Conservation (phyloP, 2,329 filamentous ascomycete genomes). For the Lasiodiplodia sp. region DNA sequence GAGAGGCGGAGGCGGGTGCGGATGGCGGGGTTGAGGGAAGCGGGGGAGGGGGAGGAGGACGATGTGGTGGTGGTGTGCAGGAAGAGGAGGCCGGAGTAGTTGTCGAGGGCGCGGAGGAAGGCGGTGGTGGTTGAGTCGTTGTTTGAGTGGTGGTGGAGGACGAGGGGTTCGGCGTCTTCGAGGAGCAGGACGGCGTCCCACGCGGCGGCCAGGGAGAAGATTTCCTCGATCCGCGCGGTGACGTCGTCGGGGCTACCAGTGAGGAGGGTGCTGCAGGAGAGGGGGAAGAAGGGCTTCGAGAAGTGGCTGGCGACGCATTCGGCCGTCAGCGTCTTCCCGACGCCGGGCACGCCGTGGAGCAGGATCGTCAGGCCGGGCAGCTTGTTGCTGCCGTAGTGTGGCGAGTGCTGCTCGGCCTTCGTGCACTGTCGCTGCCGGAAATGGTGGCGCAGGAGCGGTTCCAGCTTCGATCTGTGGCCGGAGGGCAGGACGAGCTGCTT, state of each 20-base stretch:
- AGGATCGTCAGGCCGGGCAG: background rate
- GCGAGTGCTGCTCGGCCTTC: background rate
- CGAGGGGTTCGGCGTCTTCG: background rate
- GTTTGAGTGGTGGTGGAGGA: background rate
- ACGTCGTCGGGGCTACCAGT: background rate
- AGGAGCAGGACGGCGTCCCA: background rate
- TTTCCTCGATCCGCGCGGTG: background rate
- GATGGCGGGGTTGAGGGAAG: background rate
- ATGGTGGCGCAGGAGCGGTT: background rate
- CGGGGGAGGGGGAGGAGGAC: too few relatives aligned
- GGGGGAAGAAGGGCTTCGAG: background rate
- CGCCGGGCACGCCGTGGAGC: slow-evolving; percentile 7
- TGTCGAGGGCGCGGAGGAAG: background rate
- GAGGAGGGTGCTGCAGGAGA: background rate
- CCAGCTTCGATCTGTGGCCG: background rate
- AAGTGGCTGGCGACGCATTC: slow-evolving; percentile 1
- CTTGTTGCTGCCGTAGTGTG: background rate
- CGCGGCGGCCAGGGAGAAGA: background rate
- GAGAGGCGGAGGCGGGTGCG: background rate
- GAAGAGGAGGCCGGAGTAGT: background rate
- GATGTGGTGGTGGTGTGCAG: background rate
- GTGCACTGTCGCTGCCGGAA: slow-evolving; percentile 4
- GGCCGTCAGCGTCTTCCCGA: slow-evolving; percentile 6
- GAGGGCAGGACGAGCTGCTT: background rate
- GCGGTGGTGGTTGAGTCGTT: background rate